phyloP scores from a whole-genome alignment of 805 yeast genomes.

The Spathaspora boniae region DNA sequence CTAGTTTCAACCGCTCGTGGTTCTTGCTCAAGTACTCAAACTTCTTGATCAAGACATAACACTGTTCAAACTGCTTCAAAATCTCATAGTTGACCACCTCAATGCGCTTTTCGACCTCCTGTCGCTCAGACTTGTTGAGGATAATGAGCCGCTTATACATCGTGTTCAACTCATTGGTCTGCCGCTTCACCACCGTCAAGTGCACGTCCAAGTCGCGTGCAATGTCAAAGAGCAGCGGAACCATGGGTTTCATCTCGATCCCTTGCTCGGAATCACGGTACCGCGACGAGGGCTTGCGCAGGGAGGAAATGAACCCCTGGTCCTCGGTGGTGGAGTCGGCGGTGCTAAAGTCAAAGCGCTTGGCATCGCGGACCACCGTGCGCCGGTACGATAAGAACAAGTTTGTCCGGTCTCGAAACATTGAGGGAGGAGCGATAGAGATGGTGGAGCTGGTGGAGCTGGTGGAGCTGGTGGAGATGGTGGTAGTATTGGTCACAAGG shows the following conservation, averaged over 20 bases:
- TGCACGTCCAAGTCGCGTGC: constrained; percentile 67
- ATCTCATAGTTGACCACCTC: constrained; percentile 74
- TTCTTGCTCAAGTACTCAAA: constrained; percentile 44
- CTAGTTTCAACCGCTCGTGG: constrained; percentile 39
- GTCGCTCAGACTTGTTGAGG: constrained; percentile 70
- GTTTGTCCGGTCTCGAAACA: constrained; percentile 96
- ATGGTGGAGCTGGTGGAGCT: neutral
- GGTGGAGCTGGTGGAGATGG: no score
- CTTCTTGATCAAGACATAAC: constrained; percentile 72
- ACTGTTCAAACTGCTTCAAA: constrained; percentile 71
- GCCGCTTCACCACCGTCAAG: constrained; percentile 47
- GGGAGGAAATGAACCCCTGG: constrained; percentile 45
- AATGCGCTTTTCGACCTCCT: constrained; percentile 69
- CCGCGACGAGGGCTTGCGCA: constrained; percentile 19
- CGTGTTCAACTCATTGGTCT: constrained; percentile 58
- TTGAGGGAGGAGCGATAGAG: constrained; percentile 18
- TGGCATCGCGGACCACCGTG: constrained; percentile 66
- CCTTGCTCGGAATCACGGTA: constrained; percentile 23
- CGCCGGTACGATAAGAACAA: constrained; percentile 83
- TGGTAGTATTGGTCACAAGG: neutral
- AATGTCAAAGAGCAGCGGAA: constrained; percentile 77
- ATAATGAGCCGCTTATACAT: constrained; percentile 78
- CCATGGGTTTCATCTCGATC: constrained; percentile 62
- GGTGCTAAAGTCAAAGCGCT: neutral
- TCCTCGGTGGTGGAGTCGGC: constrained; percentile 21